A percentile compares a stretch with the other conserved stretches of the same genome.
Evolutionary conservation across 1,284 basidiomycete genomes (phyloP).

Genomic region (Trichosporon inkin): DNA sequence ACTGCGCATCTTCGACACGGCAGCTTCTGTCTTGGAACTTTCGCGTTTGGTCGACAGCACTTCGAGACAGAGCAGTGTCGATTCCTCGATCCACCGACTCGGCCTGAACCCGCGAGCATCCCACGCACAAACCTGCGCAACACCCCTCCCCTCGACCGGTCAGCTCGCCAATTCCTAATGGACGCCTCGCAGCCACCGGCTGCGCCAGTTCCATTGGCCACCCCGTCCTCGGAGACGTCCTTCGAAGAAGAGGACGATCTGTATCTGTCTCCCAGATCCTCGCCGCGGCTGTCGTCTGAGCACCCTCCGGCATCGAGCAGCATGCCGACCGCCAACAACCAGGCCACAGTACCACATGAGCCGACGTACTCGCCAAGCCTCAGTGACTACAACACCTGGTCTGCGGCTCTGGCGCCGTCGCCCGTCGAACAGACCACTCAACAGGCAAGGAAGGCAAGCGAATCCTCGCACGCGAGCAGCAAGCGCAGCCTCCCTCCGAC

Average conservation of each 20-base stretch:
- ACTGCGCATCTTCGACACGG: too few species aligned
- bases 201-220: neutral
- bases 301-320: neutral
- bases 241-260: conserved; percentile 1
- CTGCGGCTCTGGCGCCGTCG: neutral
- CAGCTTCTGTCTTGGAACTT: too few species aligned
- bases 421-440: neutral
- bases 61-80: too few species aligned
- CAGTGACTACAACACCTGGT: conserved; percentile 6
- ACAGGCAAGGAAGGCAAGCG: neutral
- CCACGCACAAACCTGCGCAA: too few species aligned
- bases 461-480: neutral
- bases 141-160: too few species aligned
- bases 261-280: neutral
- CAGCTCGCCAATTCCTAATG: neutral
- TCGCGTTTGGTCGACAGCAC: too few species aligned
- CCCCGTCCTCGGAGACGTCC: neutral
- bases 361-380: neutral
- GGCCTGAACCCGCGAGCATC: too few species aligned
- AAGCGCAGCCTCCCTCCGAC: neutral
- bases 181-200: neutral
- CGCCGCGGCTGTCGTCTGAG: neutral
- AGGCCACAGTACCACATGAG: neutral
- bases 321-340: neutral
- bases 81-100: too few species aligned